Evolutionary conservation across 805 yeast genomes (phyloP).

Genomic region (Candida pini): DNA sequence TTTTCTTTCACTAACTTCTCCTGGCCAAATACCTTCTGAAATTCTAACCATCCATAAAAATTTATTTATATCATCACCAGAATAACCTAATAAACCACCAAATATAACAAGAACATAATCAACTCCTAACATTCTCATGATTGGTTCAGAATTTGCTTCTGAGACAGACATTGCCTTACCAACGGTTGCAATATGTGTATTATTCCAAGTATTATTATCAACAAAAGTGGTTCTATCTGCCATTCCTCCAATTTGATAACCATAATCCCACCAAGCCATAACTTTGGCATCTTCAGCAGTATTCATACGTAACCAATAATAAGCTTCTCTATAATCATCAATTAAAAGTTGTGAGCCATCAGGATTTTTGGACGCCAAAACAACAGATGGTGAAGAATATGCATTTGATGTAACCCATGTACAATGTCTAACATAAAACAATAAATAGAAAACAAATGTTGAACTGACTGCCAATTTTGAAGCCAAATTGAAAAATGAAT

Average conservation of each 20-base stretch:
- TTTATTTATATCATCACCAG: constrained; percentile 95
- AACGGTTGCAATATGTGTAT: constrained; percentile 98
- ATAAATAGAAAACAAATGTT: constrained; percentile 68
- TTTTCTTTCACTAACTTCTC: constrained; percentile 83
- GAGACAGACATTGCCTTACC: constrained; percentile 95
- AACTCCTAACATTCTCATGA: constrained; percentile 86
- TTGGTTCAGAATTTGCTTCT: constrained; percentile 84
- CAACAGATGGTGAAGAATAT: constrained; percentile 97
- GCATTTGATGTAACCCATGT: constrained; percentile 97
- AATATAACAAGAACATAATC: constrained; percentile 90
- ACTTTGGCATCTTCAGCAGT: constrained; percentile 93
- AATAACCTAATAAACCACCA: constrained; percentile 89
- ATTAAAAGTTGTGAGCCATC: constrained; percentile 83
- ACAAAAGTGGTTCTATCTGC: constrained; percentile 98
- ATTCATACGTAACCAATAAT: constrained; percentile 98
- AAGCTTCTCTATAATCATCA: constrained; percentile 98
- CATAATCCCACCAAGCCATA: constrained; percentile 99
- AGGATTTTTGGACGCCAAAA: constrained; percentile 72
- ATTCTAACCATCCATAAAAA: constrained; percentile 98
- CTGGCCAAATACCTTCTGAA: constrained; percentile 99
- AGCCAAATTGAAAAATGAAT: constrained; percentile 30
- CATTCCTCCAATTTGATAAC: constrained; percentile 99
- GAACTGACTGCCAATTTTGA: constrained; percentile 60
- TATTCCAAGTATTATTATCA: constrained; percentile 99
- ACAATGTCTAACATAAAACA: constrained; percentile 84